Conservation (phyloP, 306 rosid species). For the Cercis canadensis region DNA sequence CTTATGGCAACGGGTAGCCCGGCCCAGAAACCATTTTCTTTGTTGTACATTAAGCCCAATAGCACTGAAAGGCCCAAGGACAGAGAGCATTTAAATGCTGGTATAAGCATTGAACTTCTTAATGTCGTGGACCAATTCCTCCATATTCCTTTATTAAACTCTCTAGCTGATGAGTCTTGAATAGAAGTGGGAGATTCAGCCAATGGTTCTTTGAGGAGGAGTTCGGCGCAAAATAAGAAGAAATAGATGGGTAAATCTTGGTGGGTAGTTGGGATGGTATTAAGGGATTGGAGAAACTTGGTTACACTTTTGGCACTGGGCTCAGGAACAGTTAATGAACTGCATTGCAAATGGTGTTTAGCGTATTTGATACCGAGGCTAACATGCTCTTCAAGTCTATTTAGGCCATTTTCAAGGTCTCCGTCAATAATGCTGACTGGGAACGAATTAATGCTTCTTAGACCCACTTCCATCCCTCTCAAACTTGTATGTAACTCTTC, state of each 20-base stretch:
- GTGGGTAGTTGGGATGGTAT: conserved; percentile 46
- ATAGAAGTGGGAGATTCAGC: background rate
- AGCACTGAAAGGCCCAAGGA: conserved; percentile 66
- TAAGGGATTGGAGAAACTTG: conserved; percentile 53
- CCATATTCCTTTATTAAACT: conserved; percentile 19
- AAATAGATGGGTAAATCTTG: conserved; percentile 57
- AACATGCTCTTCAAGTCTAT: conserved; percentile 47
- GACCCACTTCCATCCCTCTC: conserved; percentile 70
- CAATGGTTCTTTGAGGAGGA: conserved; percentile 43
- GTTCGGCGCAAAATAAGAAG: conserved; percentile 64
- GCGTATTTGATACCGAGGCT: conserved; percentile 36
- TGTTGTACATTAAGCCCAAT: conserved; percentile 62
- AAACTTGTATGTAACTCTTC: conserved; percentile 48
- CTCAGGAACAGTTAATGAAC: conserved; percentile 56
- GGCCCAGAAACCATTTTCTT: conserved; percentile 64
- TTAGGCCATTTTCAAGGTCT: conserved; percentile 50
- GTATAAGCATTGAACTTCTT: conserved; percentile 35
- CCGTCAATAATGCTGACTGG: conserved; percentile 40
- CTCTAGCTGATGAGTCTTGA: background rate
- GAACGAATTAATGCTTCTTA: conserved; percentile 46
- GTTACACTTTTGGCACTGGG: conserved; percentile 38
- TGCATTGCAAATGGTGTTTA: conserved; percentile 27
- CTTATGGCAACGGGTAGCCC: conserved; percentile 72
- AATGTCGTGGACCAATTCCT: conserved; percentile 24
- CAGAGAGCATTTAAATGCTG: conserved; percentile 57